phyloP scores from a whole-genome alignment of 495 filamentous ascomycete species.

The Penicillium waksmanii region DNA sequence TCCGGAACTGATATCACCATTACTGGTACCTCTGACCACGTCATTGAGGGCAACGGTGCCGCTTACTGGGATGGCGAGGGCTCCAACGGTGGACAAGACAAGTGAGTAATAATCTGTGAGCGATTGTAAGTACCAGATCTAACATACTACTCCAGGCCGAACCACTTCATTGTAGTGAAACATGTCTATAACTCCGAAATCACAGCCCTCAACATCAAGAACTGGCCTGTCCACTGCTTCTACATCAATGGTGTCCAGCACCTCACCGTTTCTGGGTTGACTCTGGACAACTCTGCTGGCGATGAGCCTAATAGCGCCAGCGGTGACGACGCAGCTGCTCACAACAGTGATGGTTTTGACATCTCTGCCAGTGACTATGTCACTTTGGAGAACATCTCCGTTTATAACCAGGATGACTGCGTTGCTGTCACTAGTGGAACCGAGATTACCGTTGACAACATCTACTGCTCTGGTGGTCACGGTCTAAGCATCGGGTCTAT shows the following conservation, averaged over 20 bases:
- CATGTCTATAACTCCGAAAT: slow-evolving; percentile 48
- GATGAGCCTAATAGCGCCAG: slow-evolving; percentile 32
- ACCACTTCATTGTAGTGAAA: slow-evolving; percentile 52
- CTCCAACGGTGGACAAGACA: slow-evolving; percentile 48
- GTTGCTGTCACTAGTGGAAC: slow-evolving; percentile 53
- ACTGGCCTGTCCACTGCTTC: slow-evolving; percentile 65
- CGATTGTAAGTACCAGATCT: slow-evolving; percentile 4
- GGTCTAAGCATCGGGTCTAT: slow-evolving; percentile 52
- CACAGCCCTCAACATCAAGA: slow-evolving; percentile 47
- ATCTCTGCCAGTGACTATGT: slow-evolving; percentile 48
- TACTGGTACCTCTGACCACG: slow-evolving; percentile 37
- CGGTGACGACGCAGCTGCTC: slow-evolving; percentile 51
- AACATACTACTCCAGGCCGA: slow-evolving; percentile 32
- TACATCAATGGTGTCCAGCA: slow-evolving; percentile 51
- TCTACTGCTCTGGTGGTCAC: slow-evolving; percentile 48
- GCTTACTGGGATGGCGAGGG: slow-evolving; percentile 54
- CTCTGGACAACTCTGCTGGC: slow-evolving; percentile 64
- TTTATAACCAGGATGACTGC: slow-evolving; percentile 69
- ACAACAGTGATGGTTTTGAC: slow-evolving; percentile 72
- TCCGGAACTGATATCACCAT: slow-evolving; percentile 46
- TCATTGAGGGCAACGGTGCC: slow-evolving; percentile 51
- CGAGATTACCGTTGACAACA: slow-evolving; percentile 23
- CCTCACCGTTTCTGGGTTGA: slow-evolving; percentile 54
- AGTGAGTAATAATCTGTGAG: slow-evolving; percentile 19
- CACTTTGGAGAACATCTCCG: slow-evolving; percentile 55